These are phyloP conservation scores for Globisporangium iwayamae DNA, from an alignment of 352 stramenopile genomes.

Conservation along the genomic window DNA sequence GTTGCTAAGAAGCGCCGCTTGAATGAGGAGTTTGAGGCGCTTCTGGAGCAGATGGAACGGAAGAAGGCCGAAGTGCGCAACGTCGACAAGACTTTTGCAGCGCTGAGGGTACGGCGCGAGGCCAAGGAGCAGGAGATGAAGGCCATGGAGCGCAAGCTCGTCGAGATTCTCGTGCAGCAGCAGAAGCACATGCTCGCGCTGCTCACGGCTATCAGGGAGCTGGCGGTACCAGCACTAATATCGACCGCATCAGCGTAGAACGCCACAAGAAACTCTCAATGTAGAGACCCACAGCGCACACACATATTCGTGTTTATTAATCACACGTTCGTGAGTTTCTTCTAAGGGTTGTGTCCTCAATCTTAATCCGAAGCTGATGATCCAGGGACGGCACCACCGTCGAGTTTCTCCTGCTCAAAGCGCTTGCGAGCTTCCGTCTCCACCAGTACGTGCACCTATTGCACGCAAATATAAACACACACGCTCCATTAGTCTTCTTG, in stretches of 20 bases:
- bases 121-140: conserved; percentile 82
- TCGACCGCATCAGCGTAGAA: neutral
- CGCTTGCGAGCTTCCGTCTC: conserved; percentile 63
- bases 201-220: conserved; percentile 42
- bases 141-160: conserved; percentile 69
- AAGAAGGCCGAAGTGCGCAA: conserved; percentile 60
- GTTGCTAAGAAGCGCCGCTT: conserved; percentile 76
- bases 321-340: neutral
- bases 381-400: neutral
- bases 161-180: conserved; percentile 82
- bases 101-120: conserved; percentile 46
- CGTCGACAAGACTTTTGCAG: conserved; percentile 57
- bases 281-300: neutral
- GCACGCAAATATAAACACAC: neutral
- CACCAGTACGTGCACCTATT: conserved; percentile 51
- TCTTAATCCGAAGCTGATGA: conserved; percentile 10
- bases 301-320: neutral
- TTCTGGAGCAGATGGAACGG: conserved; percentile 70
- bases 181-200: conserved; percentile 71
- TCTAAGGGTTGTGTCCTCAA: neutral
- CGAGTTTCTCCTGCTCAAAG: conserved; percentile 42
- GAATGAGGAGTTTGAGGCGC: conserved; percentile 77
- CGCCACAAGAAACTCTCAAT: neutral
- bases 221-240: conserved; percentile 14
- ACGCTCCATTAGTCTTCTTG: neutral